Base-by-base conservation (phyloP, 129 eudicot genomes). In the Centella asiatica region DNA sequence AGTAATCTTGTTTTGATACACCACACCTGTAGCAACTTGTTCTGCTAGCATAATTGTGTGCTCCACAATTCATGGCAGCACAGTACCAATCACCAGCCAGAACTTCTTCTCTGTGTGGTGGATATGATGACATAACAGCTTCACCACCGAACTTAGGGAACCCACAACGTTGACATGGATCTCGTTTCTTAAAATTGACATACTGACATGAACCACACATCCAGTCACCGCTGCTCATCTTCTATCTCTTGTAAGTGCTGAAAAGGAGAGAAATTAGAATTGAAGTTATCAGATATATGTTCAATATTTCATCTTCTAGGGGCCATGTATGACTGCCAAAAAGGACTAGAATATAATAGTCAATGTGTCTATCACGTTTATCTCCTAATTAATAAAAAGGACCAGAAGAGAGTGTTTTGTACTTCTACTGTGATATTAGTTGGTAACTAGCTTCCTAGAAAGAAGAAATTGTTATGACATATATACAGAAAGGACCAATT, bases 21-120 rank as follows among this genome's bases (percentile, higher is more conserved):
- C 98, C 90, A 67, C 98, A 92, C 59, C 85, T 70, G 54, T 79
- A 84, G 76, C 98, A 92, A 57, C 81, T 84, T 1, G 78, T 73
- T 48, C 97, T 71, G 70, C 97, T 89, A 2, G 97, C 97, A 18
- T 89, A 89, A 75, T 89, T 89, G 68, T 89, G 97, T 19, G 85
- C 74, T 36, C 88, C 83, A 25, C 97, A 89, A 63, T 80, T 89
- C 57, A 82, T 67, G 55, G 78, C 76, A 12, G 69, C 57, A 68
- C 97, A 89, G 57, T 82, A 89, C 97, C 97, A 89, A 60, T 89
- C 97, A 9, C 97, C 97, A 1, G 97, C 83, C 63, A 88, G 49
- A 6, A 80, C 76, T 60, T 84, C 85, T 4, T 78, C 72, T 60
- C 59, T 74, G 20, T 75, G 75, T 26, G 69, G 45, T 39, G 77